Evolutionary conservation across 768 basidiomycete species (phyloP).

Genomic region (Paxillus rubicundulus): DNA sequence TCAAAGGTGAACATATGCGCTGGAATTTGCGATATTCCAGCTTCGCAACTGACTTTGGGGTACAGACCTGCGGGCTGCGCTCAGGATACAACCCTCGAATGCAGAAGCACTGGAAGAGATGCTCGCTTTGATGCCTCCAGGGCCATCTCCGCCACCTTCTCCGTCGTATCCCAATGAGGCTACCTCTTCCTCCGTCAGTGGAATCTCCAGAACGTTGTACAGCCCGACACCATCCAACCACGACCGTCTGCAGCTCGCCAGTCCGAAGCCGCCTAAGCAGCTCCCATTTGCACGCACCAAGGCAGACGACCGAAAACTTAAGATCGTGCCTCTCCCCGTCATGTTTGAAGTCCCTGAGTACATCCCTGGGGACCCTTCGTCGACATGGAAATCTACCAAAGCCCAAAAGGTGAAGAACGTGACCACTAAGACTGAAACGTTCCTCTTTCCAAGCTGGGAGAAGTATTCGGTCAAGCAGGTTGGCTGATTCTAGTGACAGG

Average conservation of each 20-base stretch:
- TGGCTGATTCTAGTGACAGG: conserved; percentile 4
- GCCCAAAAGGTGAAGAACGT: conserved; percentile 27
- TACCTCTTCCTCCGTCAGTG: conserved; percentile 28
- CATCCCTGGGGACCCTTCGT: conserved; percentile 14
- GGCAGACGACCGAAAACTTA: conserved; percentile 53
- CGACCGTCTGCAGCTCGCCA: conserved; percentile 37
- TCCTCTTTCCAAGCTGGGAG: conserved; percentile 64
- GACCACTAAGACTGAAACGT: conserved; percentile 41
- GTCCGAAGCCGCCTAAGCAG: conserved; percentile 42
- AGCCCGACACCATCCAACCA: conserved; percentile 18
- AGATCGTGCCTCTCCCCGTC: conserved; percentile 46
- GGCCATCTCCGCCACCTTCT: conserved; percentile 8
- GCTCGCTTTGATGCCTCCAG: conserved; percentile 34
- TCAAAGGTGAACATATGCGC: conserved; percentile 43
- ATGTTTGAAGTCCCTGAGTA: conserved; percentile 37
- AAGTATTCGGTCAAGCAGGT: conserved; percentile 51
- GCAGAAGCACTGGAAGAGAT: conserved; percentile 60
- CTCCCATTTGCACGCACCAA: conserved; percentile 52
- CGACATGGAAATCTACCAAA: conserved; percentile 29
- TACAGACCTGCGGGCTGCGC: conserved; percentile 58
- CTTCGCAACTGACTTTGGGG: conserved; percentile 1
- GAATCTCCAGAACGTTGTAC: conserved; percentile 13
- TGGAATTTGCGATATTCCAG: neutral
- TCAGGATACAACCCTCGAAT: conserved; percentile 64
- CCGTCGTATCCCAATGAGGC: conserved; percentile 21